These are phyloP conservation scores for Penstemon davidsonii DNA, from an alignment of 257 asterid genomes.

Conservation along the genomic window DNA sequence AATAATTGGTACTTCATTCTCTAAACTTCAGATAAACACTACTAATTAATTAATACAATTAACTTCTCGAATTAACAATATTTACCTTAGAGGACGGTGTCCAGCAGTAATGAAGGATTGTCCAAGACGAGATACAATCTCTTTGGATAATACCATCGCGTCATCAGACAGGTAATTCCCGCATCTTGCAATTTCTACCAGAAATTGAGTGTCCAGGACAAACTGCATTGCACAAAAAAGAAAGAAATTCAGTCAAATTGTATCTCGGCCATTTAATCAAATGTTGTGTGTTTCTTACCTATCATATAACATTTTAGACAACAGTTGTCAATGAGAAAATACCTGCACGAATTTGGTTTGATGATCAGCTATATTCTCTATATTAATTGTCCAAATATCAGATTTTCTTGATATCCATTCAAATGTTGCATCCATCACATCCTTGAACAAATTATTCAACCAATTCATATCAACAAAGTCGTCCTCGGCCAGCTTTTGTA, in stretches of 20 bases:
- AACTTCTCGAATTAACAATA: not conserved
- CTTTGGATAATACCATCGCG: conserved; percentile 22
- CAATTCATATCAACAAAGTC: conserved; percentile 46
- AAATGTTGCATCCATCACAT: conserved; percentile 49
- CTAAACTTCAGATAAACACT: no score
- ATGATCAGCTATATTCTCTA: conserved; percentile 34
- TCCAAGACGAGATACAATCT: conserved; percentile 37
- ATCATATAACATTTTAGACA: no score
- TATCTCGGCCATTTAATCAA: not conserved
- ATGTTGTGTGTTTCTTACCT: no score
- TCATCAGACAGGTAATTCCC: conserved; percentile 56
- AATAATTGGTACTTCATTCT: no score
- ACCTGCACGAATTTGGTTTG: conserved; percentile 54
- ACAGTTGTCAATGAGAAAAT: not conserved
- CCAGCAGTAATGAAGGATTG: conserved; percentile 38
- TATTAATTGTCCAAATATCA: conserved; percentile 29
- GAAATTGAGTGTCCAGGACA: conserved; percentile 56
- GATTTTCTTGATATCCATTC: conserved; percentile 42
- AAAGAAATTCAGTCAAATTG: not conserved
- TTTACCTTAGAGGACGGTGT: conserved; percentile 53
- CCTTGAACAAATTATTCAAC: conserved; percentile 50
- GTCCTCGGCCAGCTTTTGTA: conserved; percentile 50
- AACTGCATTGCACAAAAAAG: conserved; percentile 42
- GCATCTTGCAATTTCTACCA: conserved; percentile 63
- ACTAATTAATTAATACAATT: no score